phyloP scores from a whole-genome alignment of 176 grass and related monocot genomes.

The Carex parvula region DNA sequence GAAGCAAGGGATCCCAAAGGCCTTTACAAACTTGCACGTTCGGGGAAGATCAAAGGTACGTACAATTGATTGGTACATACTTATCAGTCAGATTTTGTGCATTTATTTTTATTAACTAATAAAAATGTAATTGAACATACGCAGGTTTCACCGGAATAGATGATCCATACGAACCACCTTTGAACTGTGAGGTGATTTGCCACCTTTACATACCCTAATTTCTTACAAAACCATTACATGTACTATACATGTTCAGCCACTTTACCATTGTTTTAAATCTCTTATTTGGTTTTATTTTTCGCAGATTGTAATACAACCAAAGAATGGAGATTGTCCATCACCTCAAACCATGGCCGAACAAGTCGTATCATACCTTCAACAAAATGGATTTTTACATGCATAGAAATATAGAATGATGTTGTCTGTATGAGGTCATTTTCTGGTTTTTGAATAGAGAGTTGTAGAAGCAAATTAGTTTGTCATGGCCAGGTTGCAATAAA shows the following conservation, averaged over 20 bases:
- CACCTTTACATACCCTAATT: not conserved
- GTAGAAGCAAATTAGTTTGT: not conserved
- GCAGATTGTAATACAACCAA: constrained; percentile 71
- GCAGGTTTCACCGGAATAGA: constrained; percentile 94
- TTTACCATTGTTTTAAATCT: not conserved
- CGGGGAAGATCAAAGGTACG: constrained; percentile 93
- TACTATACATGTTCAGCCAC: not conserved
- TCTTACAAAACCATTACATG: not conserved
- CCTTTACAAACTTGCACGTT: constrained; percentile 90
- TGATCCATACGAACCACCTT: constrained; percentile 86
- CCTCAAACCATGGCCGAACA: constrained; percentile 80
- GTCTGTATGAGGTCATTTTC: not conserved
- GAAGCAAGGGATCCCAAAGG: constrained; percentile 96
- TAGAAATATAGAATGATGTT: constrained; percentile 39
- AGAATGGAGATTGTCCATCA: constrained; percentile 62
- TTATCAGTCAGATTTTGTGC: not conserved
- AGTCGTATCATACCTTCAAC: constrained; percentile 60
- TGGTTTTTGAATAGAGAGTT: not conserved
- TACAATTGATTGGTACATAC: not conserved
- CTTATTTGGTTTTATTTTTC: constrained; percentile 21
- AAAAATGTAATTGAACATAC: constrained; percentile 21
- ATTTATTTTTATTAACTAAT: not conserved
- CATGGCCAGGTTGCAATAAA: not conserved
- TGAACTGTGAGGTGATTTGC: constrained; percentile 71
- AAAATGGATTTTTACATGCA: constrained; percentile 63